phyloP scores from a whole-genome alignment of 2,329 filamentous ascomycete genomes.

The Fusarium acutatum region DNA sequence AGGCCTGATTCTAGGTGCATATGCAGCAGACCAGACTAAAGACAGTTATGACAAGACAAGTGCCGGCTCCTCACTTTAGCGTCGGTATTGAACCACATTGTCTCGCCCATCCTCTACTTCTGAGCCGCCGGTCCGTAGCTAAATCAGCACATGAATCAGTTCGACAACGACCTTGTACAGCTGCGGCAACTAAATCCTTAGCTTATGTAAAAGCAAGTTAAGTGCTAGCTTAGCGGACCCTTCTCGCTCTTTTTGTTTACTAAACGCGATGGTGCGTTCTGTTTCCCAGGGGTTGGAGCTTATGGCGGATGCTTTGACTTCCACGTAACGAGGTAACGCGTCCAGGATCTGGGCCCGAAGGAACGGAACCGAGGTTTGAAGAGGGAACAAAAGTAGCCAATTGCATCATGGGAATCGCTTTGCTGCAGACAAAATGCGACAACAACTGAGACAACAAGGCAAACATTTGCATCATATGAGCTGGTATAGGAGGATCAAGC shows the following conservation, averaged over 20 bases:
- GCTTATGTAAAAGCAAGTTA: not conserved
- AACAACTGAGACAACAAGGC: not conserved
- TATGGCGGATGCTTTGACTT: not conserved
- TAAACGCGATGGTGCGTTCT: not conserved
- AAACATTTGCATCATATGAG: not conserved
- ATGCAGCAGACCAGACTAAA: not conserved
- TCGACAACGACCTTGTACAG: not conserved
- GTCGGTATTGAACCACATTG: slow-evolving; percentile 11
- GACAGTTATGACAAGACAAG: not conserved
- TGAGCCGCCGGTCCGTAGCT: not conserved
- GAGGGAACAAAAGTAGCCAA: not conserved
- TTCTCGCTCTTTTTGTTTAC: not conserved
- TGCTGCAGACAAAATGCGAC: not conserved
- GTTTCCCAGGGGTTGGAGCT: not conserved
- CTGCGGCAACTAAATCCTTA: not conserved
- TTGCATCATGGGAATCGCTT: not conserved
- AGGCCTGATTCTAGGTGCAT: not conserved
- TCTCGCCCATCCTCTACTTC: not conserved
- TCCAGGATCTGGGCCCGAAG: slow-evolving; percentile 10
- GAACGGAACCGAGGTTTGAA: slow-evolving; percentile 12
- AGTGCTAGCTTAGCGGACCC: not conserved
- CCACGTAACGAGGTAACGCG: not conserved
- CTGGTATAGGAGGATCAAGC: not conserved
- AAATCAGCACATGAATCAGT: not conserved
- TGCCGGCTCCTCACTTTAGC: slow-evolving; percentile 12